phyloP scores from a whole-genome alignment of 2,329 filamentous ascomycete species.

The Sordariomycetes sp. region DNA sequence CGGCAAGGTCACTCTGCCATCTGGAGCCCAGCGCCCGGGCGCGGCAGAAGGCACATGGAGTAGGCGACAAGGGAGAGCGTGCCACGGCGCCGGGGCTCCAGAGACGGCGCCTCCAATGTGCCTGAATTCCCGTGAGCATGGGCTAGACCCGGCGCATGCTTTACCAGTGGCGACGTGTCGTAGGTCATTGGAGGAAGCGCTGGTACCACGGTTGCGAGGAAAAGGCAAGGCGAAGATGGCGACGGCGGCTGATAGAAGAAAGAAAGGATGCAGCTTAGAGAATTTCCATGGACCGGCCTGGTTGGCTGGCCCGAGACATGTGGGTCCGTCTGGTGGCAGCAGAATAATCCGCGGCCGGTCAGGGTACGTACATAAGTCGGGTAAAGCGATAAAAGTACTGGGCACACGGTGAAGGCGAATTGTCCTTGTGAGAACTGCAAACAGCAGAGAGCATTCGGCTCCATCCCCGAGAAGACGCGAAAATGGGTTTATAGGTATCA shows the following conservation, averaged over 20 bases:
- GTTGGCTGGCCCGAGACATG: conserved; percentile 4
- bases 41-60: not conserved
- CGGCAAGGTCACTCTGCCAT: not conserved
- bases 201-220: not conserved
- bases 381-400: too few relatives aligned
- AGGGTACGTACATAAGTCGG: too few relatives aligned
- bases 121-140: conserved; percentile 6
- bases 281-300: not conserved
- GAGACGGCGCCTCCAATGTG: conserved; percentile 5
- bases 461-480: not conserved
- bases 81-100: conserved; percentile 2
- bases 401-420: not conserved
- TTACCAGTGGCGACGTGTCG: not conserved
- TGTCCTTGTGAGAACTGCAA: not conserved
- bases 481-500: not conserved
- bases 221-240: not conserved
- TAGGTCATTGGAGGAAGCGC: not conserved
- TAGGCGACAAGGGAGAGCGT: conserved; percentile 3
- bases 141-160: conserved; percentile 2
- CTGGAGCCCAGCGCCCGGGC: not conserved
- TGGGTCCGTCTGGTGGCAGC: not conserved
- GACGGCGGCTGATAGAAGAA: conserved; percentile 1
- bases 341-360: not conserved
- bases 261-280: not conserved
- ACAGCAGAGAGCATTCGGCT: not conserved